Percentiles rank a stretch among this genome's conserved stretches.
Evolutionary conservation across 2,329 filamentous ascomycete genomes (phyloP).

Genomic region (Davidsoniella virescens): DNA sequence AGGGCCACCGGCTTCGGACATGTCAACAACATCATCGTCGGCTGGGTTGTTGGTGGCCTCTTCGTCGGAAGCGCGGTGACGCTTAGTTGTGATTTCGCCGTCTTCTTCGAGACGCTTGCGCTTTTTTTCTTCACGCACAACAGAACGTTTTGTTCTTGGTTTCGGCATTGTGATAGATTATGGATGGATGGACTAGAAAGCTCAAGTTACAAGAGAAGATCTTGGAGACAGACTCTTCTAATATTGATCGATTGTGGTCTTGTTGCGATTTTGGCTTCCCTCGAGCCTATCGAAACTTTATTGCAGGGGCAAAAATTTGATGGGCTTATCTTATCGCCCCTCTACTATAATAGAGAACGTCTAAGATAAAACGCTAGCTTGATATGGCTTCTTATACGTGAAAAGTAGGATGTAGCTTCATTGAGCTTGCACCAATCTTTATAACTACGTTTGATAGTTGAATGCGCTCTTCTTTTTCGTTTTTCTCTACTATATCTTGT

Average conservation of each 20-base stretch:
- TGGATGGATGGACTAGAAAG: neutral
- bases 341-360: neutral
- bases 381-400: slow-evolving; percentile 5
- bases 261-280: neutral
- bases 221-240: neutral
- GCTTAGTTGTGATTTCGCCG: slow-evolving; percentile 12
- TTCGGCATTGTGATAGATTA: slow-evolving; percentile 24
- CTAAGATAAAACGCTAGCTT: neutral
- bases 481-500: no score
- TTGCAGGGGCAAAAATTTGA: slow-evolving; percentile 8
- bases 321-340: slow-evolving; percentile 14
- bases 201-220: neutral
- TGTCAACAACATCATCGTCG: slow-evolving; percentile 1
- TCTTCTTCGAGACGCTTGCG: slow-evolving; percentile 22
- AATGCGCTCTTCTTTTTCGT: no score
- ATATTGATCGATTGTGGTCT: neutral
- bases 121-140: slow-evolving; percentile 25
- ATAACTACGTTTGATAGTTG: no score
- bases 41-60: slow-evolving; percentile 13
- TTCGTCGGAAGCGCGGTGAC: slow-evolving; percentile 16
- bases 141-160: slow-evolving; percentile 27
- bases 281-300: neutral
- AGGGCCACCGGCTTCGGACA: neutral
- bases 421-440: no score
- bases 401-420: no score